Base-by-base conservation (phyloP, 495 filamentous ascomycete genomes). In the Pyronema omphalodes region DNA sequence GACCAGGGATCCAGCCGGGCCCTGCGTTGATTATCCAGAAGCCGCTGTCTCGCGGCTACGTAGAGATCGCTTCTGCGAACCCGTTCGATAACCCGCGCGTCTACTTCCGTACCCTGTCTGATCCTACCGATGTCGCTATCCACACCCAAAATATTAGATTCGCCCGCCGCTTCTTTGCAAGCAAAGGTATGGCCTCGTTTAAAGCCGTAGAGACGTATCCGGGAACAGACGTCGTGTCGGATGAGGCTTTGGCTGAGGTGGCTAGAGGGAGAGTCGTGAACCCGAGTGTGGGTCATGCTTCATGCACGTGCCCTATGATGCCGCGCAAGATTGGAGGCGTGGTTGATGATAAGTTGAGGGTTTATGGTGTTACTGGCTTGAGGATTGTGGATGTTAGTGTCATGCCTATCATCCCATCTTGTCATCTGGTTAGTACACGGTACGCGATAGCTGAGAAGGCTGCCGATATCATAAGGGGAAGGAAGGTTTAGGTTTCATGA, bases 381-480 rank as follows among this genome's bases (percentile, higher is more conserved):
- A 66, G 75, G 4, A 67, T 77, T 0, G 66, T 75, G 4, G 76
- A 79, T 62, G 75, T 75, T 5, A 74, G 73, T 17, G 63, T 81
- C n/a, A 62, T 80, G 29, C 79, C 79, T 2, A 57, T 81, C 50
- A 70, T 79, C 23, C 68, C 76, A 3, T 65, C 68, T 11, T 71
- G 70, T 0, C 75, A 81, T 66, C 67, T 73, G 23, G 68, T 69
- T 23, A 63, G 71, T 0, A 76, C 71, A 0, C 63, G 78, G 4
- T 83, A 82, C 60, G 77, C 76, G 0, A 61, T 82, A 55, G 77
- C 76, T 1, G 77, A 82, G 59, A 73, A 71, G 65, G 76, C 65
- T 4, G 72, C 74, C 7, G 66, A 69, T 51, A 54, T 79, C 57
- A 74, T 77, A 35, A 64, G 58, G 54, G 39, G 12, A 29, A 48